phyloP scores from a whole-genome alignment of 176 grass and related monocot species.

The Carex pumila region DNA sequence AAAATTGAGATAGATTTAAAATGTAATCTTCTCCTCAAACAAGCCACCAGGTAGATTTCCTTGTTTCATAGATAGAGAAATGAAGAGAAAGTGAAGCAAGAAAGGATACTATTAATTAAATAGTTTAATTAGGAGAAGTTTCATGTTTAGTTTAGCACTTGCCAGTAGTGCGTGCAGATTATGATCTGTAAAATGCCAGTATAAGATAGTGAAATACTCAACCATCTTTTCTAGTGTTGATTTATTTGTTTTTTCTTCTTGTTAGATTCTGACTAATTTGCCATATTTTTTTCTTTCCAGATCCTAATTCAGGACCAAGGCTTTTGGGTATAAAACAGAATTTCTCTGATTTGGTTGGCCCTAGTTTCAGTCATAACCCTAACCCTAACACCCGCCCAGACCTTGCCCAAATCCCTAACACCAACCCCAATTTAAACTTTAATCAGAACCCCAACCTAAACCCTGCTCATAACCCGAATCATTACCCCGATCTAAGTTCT shows the following conservation, averaged over 20 bases:
- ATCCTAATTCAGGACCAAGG: neutral
- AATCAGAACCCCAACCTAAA: neutral
- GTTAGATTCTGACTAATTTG: neutral
- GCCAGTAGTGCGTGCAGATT: neutral
- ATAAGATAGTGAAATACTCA: neutral
- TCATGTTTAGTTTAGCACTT: neutral
- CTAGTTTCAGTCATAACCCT: neutral
- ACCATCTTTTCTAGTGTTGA: neutral
- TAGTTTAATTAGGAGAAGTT: neutral
- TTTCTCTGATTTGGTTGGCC: neutral
- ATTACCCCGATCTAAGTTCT: neutral
- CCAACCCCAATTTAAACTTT: neutral
- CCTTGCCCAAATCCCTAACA: neutral
- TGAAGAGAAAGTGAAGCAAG: neutral
- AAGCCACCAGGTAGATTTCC: neutral
- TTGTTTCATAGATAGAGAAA: neutral
- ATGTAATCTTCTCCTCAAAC: constrained; percentile 8
- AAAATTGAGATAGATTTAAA: constrained; percentile 1
- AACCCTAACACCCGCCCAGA: neutral
- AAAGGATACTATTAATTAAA: neutral
- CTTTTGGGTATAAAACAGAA: neutral
- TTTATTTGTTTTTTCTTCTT: neutral
- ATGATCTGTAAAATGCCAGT: neutral
- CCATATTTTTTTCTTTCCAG: neutral
- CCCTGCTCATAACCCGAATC: neutral